Evolutionary conservation across 2,329 filamentous ascomycete species (phyloP), one percentile per base, ranked within the genome.

Genomic region (Talaromyces verruculosus): DNA sequence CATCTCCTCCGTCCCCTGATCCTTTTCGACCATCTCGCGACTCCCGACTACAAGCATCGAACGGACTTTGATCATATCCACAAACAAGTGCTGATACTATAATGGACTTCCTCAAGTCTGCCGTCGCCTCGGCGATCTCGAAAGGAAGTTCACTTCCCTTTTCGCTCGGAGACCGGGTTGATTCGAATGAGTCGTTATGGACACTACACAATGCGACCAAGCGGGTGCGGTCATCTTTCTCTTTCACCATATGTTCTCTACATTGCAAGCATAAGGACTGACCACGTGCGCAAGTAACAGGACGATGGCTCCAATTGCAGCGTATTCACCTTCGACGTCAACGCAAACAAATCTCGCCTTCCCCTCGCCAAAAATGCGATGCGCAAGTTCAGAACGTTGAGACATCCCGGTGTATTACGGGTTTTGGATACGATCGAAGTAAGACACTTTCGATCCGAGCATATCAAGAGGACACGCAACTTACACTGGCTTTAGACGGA

Each of bases 91-190:
- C 43, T 49, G 17, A 47, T 57, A 28, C 64, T 41, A 67, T 71
- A 71, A 99, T 99, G 95, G 93, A 99, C 78, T 98, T 98, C 75
- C 87, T 99, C 76, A 98, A 98, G 81, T 98, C 93, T 68, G 95
- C 95, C 62, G 93, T 98, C 76, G 94, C 93, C 55, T 98, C 95
- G 68, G 94, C 93, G 72, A 98, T 99, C 74, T 92, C 95, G 55
- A 95, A 97, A 78, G 93, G 94, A 1, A 93, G 93, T 63, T 89
- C 93, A 5, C 96, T 97, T 75, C 93, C 93, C 4, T 98, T 97
- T 77, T 89, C 87, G 58, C 95, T 98, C 76, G 94, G 93, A 73
- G 95, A 99, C 79, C 88, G 90, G 77, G 91, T 98, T 67, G 94
- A 98, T 76, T 84, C 95, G 63, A 92, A 96, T 77, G 89, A 95